Conservation (phyloP, 192 early-diverging fungal species). For the Linnemannia hyalina region DNA sequence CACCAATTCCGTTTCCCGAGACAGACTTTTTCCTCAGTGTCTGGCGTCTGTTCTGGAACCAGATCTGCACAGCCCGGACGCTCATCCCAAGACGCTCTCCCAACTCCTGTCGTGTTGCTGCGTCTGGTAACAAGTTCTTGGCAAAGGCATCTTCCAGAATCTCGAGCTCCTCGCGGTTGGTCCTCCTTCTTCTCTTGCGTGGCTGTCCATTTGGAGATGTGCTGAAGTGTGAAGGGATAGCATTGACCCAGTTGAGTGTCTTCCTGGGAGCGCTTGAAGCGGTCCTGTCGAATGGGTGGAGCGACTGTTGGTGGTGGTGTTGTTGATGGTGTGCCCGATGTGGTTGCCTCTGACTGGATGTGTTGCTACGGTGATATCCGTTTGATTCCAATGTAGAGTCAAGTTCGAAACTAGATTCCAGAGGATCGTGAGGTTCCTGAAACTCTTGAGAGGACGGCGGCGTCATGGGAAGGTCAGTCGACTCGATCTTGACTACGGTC, state of each 20-base stretch:
- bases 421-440: not conserved
- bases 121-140: constrained; percentile 78
- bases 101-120: constrained; percentile 70
- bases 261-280: constrained; percentile 30
- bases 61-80: constrained; percentile 80
- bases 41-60: constrained; percentile 89
- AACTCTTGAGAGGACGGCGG: constrained; percentile 40
- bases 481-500: constrained; percentile 4
- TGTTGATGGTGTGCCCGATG: constrained; percentile 10
- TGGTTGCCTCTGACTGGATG: not conserved
- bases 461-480: constrained; percentile 22
- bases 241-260: constrained; percentile 55
- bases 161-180: constrained; percentile 74
- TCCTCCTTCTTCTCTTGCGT: constrained; percentile 53
- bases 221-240: constrained; percentile 47
- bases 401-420: constrained; percentile 1
- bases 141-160: constrained; percentile 79
- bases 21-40: constrained; percentile 63
- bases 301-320: constrained; percentile 3
- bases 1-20: constrained; percentile 1
- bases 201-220: constrained; percentile 33
- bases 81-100: constrained; percentile 77
- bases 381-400: not conserved
- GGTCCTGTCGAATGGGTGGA: constrained; percentile 35
- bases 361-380: not conserved